Evolutionary conservation across 2,329 filamentous ascomycete genomes (phyloP).

Genomic region (Arthrobotrys sinensis): DNA sequence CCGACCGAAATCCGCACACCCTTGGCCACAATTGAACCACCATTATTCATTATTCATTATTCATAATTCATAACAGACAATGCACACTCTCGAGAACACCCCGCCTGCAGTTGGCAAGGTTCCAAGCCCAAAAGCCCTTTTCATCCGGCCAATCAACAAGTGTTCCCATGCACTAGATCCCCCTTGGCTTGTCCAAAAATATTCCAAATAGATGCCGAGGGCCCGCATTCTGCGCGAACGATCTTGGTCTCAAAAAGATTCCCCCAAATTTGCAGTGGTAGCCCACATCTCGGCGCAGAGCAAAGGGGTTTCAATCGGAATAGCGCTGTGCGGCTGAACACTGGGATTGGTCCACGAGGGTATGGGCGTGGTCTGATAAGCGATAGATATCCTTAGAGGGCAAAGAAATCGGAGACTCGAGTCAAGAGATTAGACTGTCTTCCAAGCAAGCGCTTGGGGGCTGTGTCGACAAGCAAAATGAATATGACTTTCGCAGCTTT

Average conservation of each 20-base stretch:
- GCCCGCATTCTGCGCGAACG: background rate
- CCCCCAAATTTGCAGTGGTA: slow-evolving; percentile 26
- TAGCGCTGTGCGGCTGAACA: slow-evolving; percentile 42
- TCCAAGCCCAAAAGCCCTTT: slow-evolving; percentile 16
- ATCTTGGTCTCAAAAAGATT: background rate
- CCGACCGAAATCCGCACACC: slow-evolving; percentile 1
- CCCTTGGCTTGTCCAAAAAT: slow-evolving; percentile 8
- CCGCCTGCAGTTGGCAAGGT: background rate
- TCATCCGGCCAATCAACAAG: slow-evolving; percentile 25
- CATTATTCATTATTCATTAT: background rate
- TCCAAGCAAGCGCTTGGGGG: slow-evolving; percentile 9
- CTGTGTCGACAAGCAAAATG: background rate
- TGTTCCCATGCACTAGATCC: background rate
- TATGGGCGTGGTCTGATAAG: slow-evolving; percentile 31
- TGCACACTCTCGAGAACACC: background rate
- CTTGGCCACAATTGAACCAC: slow-evolving; percentile 11
- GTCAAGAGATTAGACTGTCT: slow-evolving; percentile 5
- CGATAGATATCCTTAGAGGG: slow-evolving; percentile 15
- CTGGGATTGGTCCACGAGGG: slow-evolving; percentile 23
- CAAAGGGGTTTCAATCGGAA: slow-evolving; percentile 21
- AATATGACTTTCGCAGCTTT: background rate
- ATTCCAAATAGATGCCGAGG: slow-evolving; percentile 43
- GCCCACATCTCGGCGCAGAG: background rate
- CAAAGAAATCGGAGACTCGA: background rate
- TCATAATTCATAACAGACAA: background rate